Percentiles rank a stretch among this genome's conserved stretches.
These are phyloP conservation scores for Pseudogymnoascus sp. DNA, from an alignment of 2,329 filamentous ascomycete species.

Conservation along the genomic window DNA sequence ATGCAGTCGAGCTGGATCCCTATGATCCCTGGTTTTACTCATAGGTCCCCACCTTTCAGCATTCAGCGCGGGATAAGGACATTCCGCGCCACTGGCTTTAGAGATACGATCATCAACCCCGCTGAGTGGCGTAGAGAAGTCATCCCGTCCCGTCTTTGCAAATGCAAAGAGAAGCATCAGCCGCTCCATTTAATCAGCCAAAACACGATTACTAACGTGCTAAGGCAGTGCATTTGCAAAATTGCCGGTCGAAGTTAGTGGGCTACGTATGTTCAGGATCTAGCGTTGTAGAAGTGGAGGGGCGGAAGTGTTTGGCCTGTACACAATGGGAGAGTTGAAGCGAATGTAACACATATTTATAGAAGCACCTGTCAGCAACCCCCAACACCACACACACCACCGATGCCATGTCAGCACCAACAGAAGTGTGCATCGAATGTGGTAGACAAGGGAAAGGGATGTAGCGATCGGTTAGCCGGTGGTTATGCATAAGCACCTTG, in stretches of 20 bases:
- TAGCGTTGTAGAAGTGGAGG: neutral
- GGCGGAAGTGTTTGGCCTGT: neutral
- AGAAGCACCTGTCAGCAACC: neutral
- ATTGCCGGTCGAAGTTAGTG: neutral
- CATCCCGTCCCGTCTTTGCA: neutral
- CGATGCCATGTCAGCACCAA: neutral
- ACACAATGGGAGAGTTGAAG: neutral
- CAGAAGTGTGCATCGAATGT: neutral
- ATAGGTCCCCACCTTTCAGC: neutral
- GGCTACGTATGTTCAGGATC: neutral
- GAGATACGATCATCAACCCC: neutral
- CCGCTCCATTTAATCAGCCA: neutral
- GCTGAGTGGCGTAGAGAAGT: neutral
- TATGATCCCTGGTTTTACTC: neutral
- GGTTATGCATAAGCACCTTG: constrained; percentile 1
- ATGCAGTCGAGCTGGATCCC: neutral
- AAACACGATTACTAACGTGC: neutral
- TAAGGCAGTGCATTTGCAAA: neutral
- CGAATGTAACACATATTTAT: neutral
- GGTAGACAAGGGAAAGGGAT: neutral
- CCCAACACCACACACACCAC: neutral
- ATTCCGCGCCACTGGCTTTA: neutral
- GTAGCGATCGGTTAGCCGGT: neutral
- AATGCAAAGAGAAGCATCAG: neutral
- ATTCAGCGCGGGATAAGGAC: neutral